Conservation (phyloP, 139 green algal genomes). For the Chlorella sp. region DNA sequence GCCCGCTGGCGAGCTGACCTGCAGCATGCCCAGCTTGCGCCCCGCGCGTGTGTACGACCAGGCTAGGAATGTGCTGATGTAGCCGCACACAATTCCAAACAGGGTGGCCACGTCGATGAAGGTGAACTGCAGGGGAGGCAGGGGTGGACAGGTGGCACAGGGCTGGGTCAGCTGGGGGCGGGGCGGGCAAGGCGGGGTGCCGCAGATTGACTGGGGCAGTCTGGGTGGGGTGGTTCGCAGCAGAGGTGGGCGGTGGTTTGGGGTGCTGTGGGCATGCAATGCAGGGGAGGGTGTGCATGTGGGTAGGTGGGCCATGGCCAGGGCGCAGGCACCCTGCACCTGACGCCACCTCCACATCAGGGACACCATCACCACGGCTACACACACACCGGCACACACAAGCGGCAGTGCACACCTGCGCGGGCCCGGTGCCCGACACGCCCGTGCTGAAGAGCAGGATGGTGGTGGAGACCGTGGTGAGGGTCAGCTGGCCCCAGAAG, state of each 20-base stretch:
- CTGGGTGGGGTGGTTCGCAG: not conserved
- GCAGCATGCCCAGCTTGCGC: conserved; percentile 39
- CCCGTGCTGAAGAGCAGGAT: conserved; percentile 88
- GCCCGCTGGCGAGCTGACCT: not conserved
- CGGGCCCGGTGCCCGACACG: too few relatives aligned
- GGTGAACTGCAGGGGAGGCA: conserved; percentile 22
- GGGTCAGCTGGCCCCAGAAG: conserved; percentile 93
- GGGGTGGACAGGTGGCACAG: not conserved
- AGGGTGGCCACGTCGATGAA: conserved; percentile 71
- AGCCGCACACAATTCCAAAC: conserved; percentile 71
- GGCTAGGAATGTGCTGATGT: conserved; percentile 87
- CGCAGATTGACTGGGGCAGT: not conserved
- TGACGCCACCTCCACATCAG: too few relatives aligned
- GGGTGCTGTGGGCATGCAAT: too few relatives aligned
- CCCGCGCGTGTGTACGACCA: conserved; percentile 50
- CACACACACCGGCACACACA: too few relatives aligned
- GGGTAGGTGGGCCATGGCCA: too few relatives aligned
- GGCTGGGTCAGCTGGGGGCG: not conserved
- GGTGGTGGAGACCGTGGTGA: conserved; percentile 79
- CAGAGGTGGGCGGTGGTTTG: too few relatives aligned
- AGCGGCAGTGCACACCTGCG: too few relatives aligned
- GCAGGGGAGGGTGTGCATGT: not conserved
- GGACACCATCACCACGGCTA: too few relatives aligned
- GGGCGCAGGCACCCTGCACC: too few relatives aligned
- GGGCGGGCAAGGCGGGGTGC: not conserved